These are phyloP conservation scores for Boletus sp. DNA, from an alignment of 1,284 basidiomycete genomes.

Conservation along the genomic window DNA sequence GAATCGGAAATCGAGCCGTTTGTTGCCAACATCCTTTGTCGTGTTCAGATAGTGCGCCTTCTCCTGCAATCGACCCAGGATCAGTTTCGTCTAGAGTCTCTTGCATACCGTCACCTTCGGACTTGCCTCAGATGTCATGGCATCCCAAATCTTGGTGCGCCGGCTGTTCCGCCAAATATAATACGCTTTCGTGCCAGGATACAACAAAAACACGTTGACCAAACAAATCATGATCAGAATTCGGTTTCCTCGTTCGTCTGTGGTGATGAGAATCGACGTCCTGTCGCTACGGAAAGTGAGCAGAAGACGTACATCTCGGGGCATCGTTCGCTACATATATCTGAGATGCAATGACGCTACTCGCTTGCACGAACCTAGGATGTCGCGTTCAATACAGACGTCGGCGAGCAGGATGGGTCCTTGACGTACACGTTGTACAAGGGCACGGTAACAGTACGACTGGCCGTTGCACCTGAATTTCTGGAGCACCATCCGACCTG, in stretches of 20 bases:
- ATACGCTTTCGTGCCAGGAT: constrained; percentile 48
- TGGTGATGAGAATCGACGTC: constrained; percentile 14
- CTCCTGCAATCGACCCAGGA: constrained; percentile 26
- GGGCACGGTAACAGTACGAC: constrained; percentile 51
- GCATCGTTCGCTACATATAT: constrained; percentile 48
- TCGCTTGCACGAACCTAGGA: constrained; percentile 43
- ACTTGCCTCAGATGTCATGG: constrained; percentile 46
- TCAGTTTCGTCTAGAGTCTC: no score
- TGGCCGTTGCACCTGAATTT: constrained; percentile 52
- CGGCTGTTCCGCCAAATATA: constrained; percentile 50
- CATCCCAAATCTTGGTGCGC: constrained; percentile 47
- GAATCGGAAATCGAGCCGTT: constrained; percentile 39
- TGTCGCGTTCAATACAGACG: background rate
- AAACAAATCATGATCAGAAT: constrained; percentile 43
- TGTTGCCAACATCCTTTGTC: constrained; percentile 39
- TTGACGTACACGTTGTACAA: constrained; percentile 48
- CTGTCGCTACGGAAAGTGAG: background rate
- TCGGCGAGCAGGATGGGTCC: no score
- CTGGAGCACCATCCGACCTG: constrained; percentile 34
- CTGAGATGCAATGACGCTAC: constrained; percentile 39
- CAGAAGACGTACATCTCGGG: constrained; percentile 38
- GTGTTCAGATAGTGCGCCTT: constrained; percentile 40
- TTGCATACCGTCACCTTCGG: constrained; percentile 38
- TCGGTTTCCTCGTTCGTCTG: constrained; percentile 50
- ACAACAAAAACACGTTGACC: constrained; percentile 47